Evolutionary conservation across 257 asterid genomes (phyloP), one percentile per base, ranked within the genome.

Genomic region (Nicotiana benthamiana): DNA sequence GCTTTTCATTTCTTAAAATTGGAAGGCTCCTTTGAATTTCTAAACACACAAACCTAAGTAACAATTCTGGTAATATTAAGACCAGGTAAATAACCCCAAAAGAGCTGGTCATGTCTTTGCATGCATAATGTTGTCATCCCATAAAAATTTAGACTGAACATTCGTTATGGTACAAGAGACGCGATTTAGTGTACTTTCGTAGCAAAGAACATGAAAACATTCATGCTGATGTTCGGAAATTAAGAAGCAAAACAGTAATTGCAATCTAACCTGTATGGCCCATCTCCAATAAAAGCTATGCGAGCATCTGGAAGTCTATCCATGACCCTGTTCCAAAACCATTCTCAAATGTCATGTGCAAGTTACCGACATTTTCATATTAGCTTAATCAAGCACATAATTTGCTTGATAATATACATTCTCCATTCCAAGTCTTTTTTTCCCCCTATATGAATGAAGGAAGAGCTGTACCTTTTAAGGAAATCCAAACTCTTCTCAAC

Each of bases 401-500:
- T 13, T 26, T 72, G 40, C 5, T 48, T 48, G 16, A 48, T 48
- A 74, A 13, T 43, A 72, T 46, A 24, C 24, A 43, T 43, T 43
- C 11, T 27, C 75, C 18, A 67, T 20, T 20, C 34, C 34, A 70
- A 70, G 57, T 40, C 11, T 6, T 1, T 40, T 68, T 60, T 5
- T 11, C 77, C n/a, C 30, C 34, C 13, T 43, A 61, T 30, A 24
- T 15, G n/a, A 82, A 43, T 30, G 36, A 43, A 48, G 61, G 72
- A 61, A 81, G 80, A 77, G 17, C 40, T 61, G 60, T 85, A 96
- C 99, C 93, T 85, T 86, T 91, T 92, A 64, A 93, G 90, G 86
- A 95, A 93, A 81, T 95, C 99, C 94, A 95, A 90, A 82, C 97
- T 95, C 90, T 95, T 95, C 85, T 95, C 99, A 6, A 91, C 97